Percentiles rank a stretch among this genome's conserved stretches.
These are phyloP conservation scores for Wickerhamia fluorescens DNA, from an alignment of 805 yeast species.

Conservation along the genomic window DNA sequence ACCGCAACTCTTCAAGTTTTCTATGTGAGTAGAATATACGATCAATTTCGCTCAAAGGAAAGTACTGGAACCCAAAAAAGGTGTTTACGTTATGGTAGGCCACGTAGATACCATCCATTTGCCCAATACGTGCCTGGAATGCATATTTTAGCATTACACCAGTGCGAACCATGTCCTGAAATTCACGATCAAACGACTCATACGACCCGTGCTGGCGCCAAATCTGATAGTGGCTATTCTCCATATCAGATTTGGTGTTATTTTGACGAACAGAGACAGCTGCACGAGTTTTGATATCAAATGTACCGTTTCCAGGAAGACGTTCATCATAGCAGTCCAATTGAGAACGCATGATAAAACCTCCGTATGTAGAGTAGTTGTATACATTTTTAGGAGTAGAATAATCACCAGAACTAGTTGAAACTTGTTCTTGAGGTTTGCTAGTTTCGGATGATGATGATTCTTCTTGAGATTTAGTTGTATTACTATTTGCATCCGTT, in stretches of 20 bases:
- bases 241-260: slow-evolving; percentile 47
- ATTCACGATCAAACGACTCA: slow-evolving; percentile 82
- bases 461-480: neutral
- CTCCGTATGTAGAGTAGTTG: slow-evolving; percentile 65
- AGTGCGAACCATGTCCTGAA: slow-evolving; percentile 64
- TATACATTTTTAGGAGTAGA: slow-evolving; percentile 34
- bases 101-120: slow-evolving; percentile 93
- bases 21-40: slow-evolving; percentile 21
- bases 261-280: slow-evolving; percentile 82
- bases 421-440: slow-evolving; percentile 7
- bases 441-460: neutral
- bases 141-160: slow-evolving; percentile 74
- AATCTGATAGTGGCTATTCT: slow-evolving; percentile 62
- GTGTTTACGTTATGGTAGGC: slow-evolving; percentile 81
- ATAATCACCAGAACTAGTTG: no score
- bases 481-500: neutral
- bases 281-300: slow-evolving; percentile 89
- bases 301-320: slow-evolving; percentile 85
- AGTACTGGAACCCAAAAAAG: slow-evolving; percentile 85
- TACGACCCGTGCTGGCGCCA: slow-evolving; percentile 51
- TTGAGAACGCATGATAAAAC: slow-evolving; percentile 81
- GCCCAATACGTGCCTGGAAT: slow-evolving; percentile 88
- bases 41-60: slow-evolving; percentile 72
- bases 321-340: slow-evolving; percentile 73
- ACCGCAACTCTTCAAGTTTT: slow-evolving; percentile 6